phyloP scores from a whole-genome alignment of 1,284 basidiomycete genomes.

The Boletus smithii region DNA sequence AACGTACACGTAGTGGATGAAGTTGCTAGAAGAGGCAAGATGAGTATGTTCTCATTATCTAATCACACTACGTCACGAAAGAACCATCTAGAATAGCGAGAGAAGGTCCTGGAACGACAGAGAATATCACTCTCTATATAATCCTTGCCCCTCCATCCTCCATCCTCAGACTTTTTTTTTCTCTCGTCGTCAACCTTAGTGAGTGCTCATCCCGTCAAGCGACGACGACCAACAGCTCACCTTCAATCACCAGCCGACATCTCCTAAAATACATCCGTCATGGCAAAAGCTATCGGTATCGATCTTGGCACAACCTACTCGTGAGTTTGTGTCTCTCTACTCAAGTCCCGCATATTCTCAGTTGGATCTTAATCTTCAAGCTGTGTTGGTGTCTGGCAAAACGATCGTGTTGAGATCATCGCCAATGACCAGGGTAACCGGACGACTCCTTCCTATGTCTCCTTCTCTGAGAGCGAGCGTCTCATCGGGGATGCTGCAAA shows the following conservation, averaged over 20 bases:
- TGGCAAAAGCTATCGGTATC: constrained; percentile 90
- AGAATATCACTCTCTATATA: constrained; percentile 38
- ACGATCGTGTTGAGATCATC: constrained; percentile 97
- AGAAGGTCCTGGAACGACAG: constrained; percentile 39
- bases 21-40: neutral
- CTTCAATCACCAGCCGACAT: constrained; percentile 3
- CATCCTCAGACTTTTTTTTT: constrained; percentile 14
- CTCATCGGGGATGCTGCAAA: constrained; percentile 95
- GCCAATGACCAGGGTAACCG: constrained; percentile 98
- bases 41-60: constrained; percentile 30
- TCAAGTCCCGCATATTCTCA: neutral
- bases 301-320: constrained; percentile 87
- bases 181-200: constrained; percentile 17
- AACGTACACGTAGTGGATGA: neutral
- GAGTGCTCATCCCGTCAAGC: constrained; percentile 11
- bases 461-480: constrained; percentile 91
- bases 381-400: constrained; percentile 94
- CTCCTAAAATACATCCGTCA: constrained; percentile 4
- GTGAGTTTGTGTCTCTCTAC: constrained; percentile 41
- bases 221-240: neutral
- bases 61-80: constrained; percentile 31
- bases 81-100: constrained; percentile 37
- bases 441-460: constrained; percentile 92
- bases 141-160: constrained; percentile 9
- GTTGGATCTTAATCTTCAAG: constrained; percentile 36